Conservation (phyloP, 257 asterid genomes). For the Apocynum venetum region DNA sequence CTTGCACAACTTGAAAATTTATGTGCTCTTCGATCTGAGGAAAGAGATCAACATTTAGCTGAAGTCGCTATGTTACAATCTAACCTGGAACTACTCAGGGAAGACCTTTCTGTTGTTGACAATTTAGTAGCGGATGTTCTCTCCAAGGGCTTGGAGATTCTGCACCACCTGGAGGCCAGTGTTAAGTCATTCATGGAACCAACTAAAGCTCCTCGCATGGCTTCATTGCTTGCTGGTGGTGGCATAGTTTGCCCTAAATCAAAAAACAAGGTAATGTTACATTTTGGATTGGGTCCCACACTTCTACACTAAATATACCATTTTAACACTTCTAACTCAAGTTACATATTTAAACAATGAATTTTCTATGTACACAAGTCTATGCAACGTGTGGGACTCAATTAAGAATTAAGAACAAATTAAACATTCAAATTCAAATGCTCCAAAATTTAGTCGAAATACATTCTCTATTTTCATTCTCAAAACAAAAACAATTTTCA, state of each 20-base stretch:
- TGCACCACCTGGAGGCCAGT: conserved; percentile 46
- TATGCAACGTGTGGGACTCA: not conserved
- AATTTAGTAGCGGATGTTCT: conserved; percentile 59
- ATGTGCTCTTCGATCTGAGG: conserved; percentile 51
- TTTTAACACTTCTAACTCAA: not conserved
- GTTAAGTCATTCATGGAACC: conserved; percentile 44
- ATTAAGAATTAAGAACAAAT: not conserved
- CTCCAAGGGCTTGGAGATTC: conserved; percentile 59
- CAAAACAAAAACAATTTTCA: not conserved
- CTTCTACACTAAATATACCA: not conserved
- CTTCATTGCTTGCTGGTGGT: conserved; percentile 34
- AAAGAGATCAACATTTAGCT: conserved; percentile 58
- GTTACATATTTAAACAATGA: too few relatives aligned
- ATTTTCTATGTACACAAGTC: not conserved
- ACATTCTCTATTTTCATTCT: not conserved
- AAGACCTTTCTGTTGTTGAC: conserved; percentile 48
- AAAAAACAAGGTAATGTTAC: conserved; percentile 50
- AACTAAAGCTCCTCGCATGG: conserved; percentile 27
- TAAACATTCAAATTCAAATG: not conserved
- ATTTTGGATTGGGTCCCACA: not conserved
- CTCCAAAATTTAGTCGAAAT: not conserved
- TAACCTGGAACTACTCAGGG: conserved; percentile 44
- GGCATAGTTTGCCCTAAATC: conserved; percentile 31
- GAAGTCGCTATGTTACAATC: conserved; percentile 55
- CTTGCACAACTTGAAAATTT: conserved; percentile 58